Percentiles rank a stretch among this genome's conserved stretches.
phyloP scores from a whole-genome alignment of 306 rosid species.

The Trichosanthes truncata region DNA sequence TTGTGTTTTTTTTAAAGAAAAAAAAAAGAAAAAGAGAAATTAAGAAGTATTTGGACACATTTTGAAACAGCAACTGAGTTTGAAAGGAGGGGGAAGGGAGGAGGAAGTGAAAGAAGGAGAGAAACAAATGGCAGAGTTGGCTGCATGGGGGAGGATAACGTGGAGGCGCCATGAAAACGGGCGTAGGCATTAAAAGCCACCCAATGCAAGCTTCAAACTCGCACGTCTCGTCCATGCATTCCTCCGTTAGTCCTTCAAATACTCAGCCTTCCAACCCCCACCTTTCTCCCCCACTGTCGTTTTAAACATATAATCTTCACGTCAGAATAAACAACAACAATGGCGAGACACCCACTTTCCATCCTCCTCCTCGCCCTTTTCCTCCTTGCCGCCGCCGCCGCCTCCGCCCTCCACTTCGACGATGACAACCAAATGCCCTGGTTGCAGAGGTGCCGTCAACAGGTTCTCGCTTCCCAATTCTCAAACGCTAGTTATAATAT shows the following conservation, averaged over 20 bases:
- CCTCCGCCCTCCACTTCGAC: not conserved
- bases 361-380: not conserved
- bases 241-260: not conserved
- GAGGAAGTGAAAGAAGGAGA: not conserved
- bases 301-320: not conserved
- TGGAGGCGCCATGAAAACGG: not conserved
- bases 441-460: slow-evolving; percentile 6
- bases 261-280: not conserved
- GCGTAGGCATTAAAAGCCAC: not conserved
- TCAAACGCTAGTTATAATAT: too few species aligned
- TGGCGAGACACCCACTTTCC: not conserved
- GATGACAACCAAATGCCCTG: not conserved
- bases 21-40: too few species aligned
- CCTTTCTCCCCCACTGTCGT: not conserved
- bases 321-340: too few species aligned
- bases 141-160: not conserved
- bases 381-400: not conserved
- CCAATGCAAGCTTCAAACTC: not conserved
- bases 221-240: slow-evolving; percentile 3
- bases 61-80: not conserved
- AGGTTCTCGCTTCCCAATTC: not conserved
- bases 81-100: not conserved
- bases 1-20: too few species aligned
- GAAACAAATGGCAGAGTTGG: not conserved
- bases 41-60: not conserved